Conservation (phyloP, 1,284 basidiomycete genomes). For the Naganishia sp. region DNA sequence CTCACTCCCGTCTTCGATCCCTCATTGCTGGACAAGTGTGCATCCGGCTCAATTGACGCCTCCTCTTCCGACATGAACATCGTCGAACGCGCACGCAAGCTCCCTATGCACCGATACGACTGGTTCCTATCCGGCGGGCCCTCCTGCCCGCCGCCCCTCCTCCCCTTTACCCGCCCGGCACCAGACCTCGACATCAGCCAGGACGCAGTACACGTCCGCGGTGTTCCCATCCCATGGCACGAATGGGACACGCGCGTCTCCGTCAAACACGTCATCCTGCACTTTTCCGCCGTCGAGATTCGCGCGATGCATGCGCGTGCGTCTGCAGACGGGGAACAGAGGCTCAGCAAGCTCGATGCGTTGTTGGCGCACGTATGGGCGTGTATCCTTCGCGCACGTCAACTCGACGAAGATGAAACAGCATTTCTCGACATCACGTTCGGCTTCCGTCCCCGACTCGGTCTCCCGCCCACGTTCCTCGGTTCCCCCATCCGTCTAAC, state of each 20-base stretch:
- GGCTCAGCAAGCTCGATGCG: conserved; percentile 54
- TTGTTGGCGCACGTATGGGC: conserved; percentile 57
- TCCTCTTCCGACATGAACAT: conserved; percentile 40
- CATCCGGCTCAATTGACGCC: conserved; percentile 52
- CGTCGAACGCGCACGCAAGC: conserved; percentile 40
- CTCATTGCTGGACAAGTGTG: conserved; percentile 47
- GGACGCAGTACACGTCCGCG: conserved; percentile 35
- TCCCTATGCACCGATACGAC: conserved; percentile 55
- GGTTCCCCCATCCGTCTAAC: conserved; percentile 51
- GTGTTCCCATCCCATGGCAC: conserved; percentile 53
- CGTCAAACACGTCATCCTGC: conserved; percentile 48
- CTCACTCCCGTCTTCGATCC: conserved; percentile 52
- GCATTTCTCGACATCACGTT: conserved; percentile 49
- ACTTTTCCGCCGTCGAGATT: conserved; percentile 53
- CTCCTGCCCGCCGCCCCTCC: conserved; percentile 31
- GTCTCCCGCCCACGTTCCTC: conserved; percentile 47
- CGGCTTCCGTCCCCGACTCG: conserved; percentile 51
- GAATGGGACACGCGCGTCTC: conserved; percentile 52
- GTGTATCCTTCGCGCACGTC: conserved; percentile 52
- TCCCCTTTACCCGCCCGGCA: conserved; percentile 34
- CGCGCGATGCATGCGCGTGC: conserved; percentile 48
- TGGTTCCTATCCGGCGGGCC: conserved; percentile 39
- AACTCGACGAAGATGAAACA: conserved; percentile 36
- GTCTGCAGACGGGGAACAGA: conserved; percentile 32
- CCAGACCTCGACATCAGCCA: conserved; percentile 35